Base-by-base conservation (phyloP, 345 rosid genomes). In the Murraya koenigii region DNA sequence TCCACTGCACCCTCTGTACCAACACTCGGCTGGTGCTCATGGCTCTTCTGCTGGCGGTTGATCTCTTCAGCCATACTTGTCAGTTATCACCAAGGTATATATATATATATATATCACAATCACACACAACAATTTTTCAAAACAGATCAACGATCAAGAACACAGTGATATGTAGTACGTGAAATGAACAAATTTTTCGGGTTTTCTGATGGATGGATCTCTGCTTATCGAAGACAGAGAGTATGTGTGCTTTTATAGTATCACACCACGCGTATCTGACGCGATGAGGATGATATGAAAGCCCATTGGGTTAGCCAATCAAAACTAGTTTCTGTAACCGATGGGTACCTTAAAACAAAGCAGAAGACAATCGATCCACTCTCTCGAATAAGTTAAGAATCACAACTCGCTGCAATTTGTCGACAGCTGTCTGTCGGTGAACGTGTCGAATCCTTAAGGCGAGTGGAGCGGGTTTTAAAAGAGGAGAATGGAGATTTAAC, bases 51-150 rank as follows among this genome's bases (percentile, higher is more conserved):
- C 59, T 61, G 59, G 66, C 47, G 66, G 0, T 44, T 44, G 49
- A 44, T 44, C 80, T 89, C 86, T 14, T 89, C 94, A 2, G 94
- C 92, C 97, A 92, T 90, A 6, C 65, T 71, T 63, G 49, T 61
- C 22, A 30, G 4, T 44, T 8, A 69, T 36, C 38, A 26, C 66
- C 7, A 32, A 32, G 30, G 17, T 30, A 30, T 3, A 3, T 33
- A 33, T 33, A 33, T 33, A 33, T 33, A 33, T 33, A 33, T 33
- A 2, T 33, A 2, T 33, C 35, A 33, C 35, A 5, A 75, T n/a
- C 33, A 20, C n/a, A 55, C 13, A n/a, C 14, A 2, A 54, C 2
- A 49, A 4, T 15, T 10, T 44, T 44, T 44, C 2, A 15, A n/a
- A 54, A 20, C 3, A 17, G 32, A 56, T 56, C 35, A 55, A n/a